Conservation (phyloP, 2,329 filamentous ascomycete genomes). For the Byssothecium circinans region DNA sequence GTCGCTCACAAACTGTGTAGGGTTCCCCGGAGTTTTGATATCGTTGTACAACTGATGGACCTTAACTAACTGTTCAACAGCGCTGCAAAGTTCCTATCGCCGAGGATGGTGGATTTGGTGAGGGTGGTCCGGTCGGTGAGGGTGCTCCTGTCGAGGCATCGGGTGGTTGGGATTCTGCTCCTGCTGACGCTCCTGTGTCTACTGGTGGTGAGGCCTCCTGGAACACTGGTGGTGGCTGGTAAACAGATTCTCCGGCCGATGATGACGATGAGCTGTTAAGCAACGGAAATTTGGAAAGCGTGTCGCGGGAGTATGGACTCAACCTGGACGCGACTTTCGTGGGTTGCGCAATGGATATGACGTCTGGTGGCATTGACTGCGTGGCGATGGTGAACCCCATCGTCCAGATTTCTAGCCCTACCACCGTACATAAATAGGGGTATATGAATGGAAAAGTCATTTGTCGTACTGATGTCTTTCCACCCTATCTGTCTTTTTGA, state of each 20-base stretch:
- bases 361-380: background rate
- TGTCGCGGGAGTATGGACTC: no score
- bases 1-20: conserved; percentile 1
- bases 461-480: no score
- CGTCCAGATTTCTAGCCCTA: background rate
- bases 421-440: no score
- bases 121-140: no score
- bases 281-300: no score
- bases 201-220: conserved; percentile 23
- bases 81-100: conserved; percentile 35
- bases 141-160: conserved; percentile 14
- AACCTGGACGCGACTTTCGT: background rate
- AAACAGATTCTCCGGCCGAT: background rate
- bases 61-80: conserved; percentile 20
- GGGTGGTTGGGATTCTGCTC: conserved; percentile 1
- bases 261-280: background rate
- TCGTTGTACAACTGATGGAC: background rate
- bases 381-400: background rate
- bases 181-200: conserved; percentile 10
- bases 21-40: no score
- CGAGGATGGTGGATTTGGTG: conserved; percentile 19
- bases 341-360: background rate
- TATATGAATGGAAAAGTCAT: no score
- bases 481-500: no score
- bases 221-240: conserved; percentile 3